Conservation (phyloP, 495 filamentous ascomycete species). For the Hypomontagnella monticulosa region DNA sequence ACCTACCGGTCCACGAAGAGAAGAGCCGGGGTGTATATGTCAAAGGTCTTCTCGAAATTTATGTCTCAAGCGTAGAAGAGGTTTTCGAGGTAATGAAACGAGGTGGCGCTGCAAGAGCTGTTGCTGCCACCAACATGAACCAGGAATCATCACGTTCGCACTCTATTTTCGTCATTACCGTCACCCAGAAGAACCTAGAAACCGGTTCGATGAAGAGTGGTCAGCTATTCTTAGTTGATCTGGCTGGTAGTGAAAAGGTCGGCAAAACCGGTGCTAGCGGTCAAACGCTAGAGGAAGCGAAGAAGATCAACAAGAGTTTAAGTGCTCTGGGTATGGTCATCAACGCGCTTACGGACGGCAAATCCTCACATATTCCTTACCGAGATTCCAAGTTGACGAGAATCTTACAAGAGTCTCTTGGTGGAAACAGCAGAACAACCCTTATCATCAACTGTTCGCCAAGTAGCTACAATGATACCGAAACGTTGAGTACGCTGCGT, state of each 20-base stretch:
- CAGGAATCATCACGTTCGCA: constrained; percentile 98
- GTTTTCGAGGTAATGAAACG: constrained; percentile 97
- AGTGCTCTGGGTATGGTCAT: constrained; percentile 99
- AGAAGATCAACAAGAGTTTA: constrained; percentile 99
- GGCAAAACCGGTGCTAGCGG: constrained; percentile 98
- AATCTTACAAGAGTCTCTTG: constrained; percentile 94
- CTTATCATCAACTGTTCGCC: constrained; percentile 99
- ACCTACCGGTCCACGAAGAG: constrained; percentile 95
- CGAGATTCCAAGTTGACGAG: constrained; percentile 98
- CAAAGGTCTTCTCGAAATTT: constrained; percentile 93
- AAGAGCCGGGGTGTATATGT: constrained; percentile 97
- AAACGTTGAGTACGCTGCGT: constrained; percentile 90
- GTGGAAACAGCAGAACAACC: constrained; percentile 96
- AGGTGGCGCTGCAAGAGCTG: constrained; percentile 86
- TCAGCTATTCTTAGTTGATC: constrained; percentile 94
- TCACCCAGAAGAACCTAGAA: constrained; percentile 97
- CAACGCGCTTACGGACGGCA: constrained; percentile 95
- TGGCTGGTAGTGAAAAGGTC: constrained; percentile 97
- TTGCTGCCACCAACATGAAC: constrained; percentile 99
- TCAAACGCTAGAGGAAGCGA: constrained; percentile 97
- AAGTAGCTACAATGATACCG: constrained; percentile 96
- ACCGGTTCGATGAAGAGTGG: constrained; percentile 96
- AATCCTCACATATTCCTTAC: constrained; percentile 97
- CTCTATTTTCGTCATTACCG: constrained; percentile 97
- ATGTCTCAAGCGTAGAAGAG: constrained; percentile 93